These are phyloP conservation scores for Mortierella sp. DNA, from an alignment of 371 early-diverging fungal species.

Conservation along the genomic window DNA sequence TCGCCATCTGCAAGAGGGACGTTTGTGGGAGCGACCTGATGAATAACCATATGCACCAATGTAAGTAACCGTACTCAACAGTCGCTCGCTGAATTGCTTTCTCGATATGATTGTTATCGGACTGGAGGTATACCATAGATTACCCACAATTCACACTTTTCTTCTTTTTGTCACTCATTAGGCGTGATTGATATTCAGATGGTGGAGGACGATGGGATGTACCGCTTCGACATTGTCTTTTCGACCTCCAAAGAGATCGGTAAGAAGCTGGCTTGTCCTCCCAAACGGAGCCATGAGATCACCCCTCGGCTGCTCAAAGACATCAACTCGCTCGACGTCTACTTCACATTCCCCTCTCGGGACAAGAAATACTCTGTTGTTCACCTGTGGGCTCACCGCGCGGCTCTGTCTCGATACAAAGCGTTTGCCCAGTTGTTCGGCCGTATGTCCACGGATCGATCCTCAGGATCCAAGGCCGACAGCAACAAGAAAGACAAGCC, in stretches of 20 bases:
- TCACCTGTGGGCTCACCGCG: background rate
- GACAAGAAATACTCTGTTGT: background rate
- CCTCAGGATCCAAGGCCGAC: background rate
- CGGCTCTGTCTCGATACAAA: background rate
- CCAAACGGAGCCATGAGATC: background rate
- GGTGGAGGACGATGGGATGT: background rate
- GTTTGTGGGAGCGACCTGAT: background rate
- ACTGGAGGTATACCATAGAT: too few relatives aligned
- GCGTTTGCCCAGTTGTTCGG: slow-evolving; percentile 6
- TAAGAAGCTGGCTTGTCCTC: background rate
- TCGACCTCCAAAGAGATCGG: background rate
- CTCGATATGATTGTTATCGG: too few relatives aligned
- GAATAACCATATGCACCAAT: background rate
- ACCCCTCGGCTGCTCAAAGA: slow-evolving; percentile 12
- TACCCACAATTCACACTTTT: too few relatives aligned
- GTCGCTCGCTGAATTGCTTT: too few relatives aligned
- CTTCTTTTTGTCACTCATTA: background rate
- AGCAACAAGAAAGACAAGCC: background rate
- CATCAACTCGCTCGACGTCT: slow-evolving; percentile 14
- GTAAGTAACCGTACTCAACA: background rate
- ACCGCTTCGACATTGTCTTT: slow-evolving; percentile 10
- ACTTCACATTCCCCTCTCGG: background rate
- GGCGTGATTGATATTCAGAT: background rate
- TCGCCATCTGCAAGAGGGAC: background rate
- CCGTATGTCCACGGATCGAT: background rate